Evolutionary conservation across 2,329 filamentous ascomycete species (phyloP).

Genomic region (Aquanectria penicillioides): DNA sequence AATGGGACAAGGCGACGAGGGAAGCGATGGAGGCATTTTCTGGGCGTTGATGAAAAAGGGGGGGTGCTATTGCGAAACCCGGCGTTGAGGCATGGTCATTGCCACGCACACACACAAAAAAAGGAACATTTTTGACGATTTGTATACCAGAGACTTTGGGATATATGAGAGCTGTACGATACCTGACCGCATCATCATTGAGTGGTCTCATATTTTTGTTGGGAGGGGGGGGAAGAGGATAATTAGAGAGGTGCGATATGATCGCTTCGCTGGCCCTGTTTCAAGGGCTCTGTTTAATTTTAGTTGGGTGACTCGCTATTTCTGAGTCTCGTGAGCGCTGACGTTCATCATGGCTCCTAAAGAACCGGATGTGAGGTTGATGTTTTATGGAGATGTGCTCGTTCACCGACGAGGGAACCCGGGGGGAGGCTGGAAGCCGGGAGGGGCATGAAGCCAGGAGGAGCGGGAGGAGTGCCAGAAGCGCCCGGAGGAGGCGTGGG

Average conservation of each 20-base stretch:
- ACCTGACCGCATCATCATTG: constrained; percentile 34
- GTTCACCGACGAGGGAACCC: constrained; percentile 52
- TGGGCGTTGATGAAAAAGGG: constrained; percentile 39
- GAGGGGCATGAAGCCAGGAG: constrained; percentile 55
- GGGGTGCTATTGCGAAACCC: constrained; percentile 27
- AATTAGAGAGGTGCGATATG: constrained; percentile 23
- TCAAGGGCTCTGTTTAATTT: constrained; percentile 9
- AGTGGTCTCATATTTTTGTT: constrained; percentile 28
- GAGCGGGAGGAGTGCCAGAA: constrained; percentile 49
- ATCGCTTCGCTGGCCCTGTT: constrained; percentile 10
- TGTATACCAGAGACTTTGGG: constrained; percentile 40
- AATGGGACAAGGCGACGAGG: constrained; percentile 53
- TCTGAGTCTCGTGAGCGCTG: constrained; percentile 16
- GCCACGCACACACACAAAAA: constrained; percentile 30
- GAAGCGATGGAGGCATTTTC: constrained; percentile 56
- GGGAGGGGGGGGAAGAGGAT: constrained; percentile 10
- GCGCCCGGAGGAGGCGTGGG: constrained; percentile 48
- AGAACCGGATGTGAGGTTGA: constrained; percentile 11
- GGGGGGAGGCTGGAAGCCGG: constrained; percentile 58
- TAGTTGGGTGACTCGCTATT: constrained; percentile 13
- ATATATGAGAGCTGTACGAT: constrained; percentile 38
- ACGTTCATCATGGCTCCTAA: not conserved
- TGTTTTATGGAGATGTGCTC: constrained; percentile 18
- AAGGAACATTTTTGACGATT: constrained; percentile 37
- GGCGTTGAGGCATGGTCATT: constrained; percentile 39